These are phyloP conservation scores for Wickerhamiella sergipiensis DNA, from an alignment of 805 yeast species.

Conservation along the genomic window DNA sequence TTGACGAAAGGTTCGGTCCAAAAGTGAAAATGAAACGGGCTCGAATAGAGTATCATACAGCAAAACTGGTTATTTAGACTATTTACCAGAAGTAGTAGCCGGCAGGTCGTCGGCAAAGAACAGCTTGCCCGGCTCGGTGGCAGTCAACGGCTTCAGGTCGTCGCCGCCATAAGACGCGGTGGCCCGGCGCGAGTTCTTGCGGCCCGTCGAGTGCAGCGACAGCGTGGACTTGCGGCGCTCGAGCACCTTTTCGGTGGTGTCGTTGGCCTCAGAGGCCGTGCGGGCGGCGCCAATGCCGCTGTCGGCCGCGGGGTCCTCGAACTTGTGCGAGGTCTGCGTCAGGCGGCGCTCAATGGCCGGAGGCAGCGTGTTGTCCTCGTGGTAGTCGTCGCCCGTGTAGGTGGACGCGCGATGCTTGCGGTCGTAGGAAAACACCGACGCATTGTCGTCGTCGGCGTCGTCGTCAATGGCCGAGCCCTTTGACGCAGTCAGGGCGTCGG, in stretches of 20 bases:
- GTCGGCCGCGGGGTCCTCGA: slow-evolving; percentile 8
- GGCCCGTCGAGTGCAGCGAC: slow-evolving; percentile 10
- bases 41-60: background rate
- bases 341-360: slow-evolving; percentile 22
- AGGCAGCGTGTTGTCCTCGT: slow-evolving; percentile 2
- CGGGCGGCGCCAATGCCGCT: slow-evolving; percentile 26
- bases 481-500: background rate
- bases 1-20: too few species aligned
- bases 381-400: slow-evolving; percentile 3
- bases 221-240: slow-evolving; percentile 20
- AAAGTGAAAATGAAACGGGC: too few species aligned
- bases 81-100: slow-evolving; percentile 20
- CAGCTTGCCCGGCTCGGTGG: slow-evolving; percentile 7
- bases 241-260: slow-evolving; percentile 14
- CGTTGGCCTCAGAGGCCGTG: slow-evolving; percentile 17
- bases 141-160: slow-evolving; percentile 21
- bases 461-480: slow-evolving; percentile 3
- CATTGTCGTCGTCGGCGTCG: slow-evolving; percentile 13
- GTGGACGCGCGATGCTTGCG: slow-evolving; percentile 4
- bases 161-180: slow-evolving; percentile 25
- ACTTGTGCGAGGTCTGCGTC: slow-evolving; percentile 22
- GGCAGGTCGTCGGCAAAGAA: slow-evolving; percentile 26
- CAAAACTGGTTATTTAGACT: background rate
- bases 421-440: slow-evolving; percentile 24
- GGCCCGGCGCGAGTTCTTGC: slow-evolving; percentile 20